These are phyloP conservation scores for Sporothrix brunneoviolacea DNA, from an alignment of 2,329 filamentous ascomycete genomes.

Conservation along the genomic window DNA sequence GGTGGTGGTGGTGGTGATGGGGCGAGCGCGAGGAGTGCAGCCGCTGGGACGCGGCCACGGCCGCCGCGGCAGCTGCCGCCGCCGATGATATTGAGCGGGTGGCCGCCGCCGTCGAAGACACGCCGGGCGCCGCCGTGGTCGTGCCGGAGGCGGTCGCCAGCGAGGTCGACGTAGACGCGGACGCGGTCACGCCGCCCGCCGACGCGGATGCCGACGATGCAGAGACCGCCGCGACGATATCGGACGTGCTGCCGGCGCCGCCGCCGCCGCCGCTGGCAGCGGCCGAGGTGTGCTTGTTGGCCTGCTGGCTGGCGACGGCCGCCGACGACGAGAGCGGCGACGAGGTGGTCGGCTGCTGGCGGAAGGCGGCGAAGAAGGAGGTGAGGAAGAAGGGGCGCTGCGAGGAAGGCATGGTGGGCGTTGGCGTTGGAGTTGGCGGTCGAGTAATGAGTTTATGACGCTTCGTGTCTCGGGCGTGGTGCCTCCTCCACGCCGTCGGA, in stretches of 20 bases:
- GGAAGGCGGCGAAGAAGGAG: slow-evolving; percentile 50
- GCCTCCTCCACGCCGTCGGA: too few species aligned
- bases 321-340: slow-evolving; percentile 14
- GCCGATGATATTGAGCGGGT: slow-evolving; percentile 16
- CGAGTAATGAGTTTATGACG: not conserved
- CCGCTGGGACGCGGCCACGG: slow-evolving; percentile 17
- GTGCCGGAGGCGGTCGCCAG: slow-evolving; percentile 14
- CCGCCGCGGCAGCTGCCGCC: slow-evolving; percentile 15
- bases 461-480: too few species aligned
- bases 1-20: slow-evolving; percentile 11
- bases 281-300: slow-evolving; percentile 32
- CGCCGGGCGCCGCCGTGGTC: slow-evolving; percentile 10
- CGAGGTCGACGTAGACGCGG: slow-evolving; percentile 20
- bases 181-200: slow-evolving; percentile 5
- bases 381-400: slow-evolving; percentile 52
- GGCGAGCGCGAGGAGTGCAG: slow-evolving; percentile 13
- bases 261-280: slow-evolving; percentile 15
- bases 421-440: not conserved
- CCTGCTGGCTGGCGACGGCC: slow-evolving; percentile 26
- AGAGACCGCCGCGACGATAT: slow-evolving; percentile 18
- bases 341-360: slow-evolving; percentile 36
- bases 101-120: not conserved
- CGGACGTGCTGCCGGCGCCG: slow-evolving; percentile 15
- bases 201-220: not conserved
- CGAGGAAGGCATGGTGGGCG: slow-evolving; percentile 37